Base-by-base conservation (phyloP, 2,329 filamentous ascomycete species). In the Ophiostoma ulmi region DNA sequence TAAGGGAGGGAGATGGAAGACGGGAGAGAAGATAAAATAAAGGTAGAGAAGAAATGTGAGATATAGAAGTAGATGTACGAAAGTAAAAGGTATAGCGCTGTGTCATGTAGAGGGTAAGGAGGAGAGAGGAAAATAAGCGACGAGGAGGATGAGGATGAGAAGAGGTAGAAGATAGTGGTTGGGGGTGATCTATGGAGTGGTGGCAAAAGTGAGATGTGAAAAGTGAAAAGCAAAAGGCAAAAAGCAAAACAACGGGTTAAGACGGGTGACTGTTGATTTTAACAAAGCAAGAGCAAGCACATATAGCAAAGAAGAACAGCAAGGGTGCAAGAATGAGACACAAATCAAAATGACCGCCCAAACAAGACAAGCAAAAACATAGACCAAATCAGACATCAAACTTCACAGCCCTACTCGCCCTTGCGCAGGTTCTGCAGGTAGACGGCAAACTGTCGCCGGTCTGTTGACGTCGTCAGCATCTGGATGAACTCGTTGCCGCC, bases 351-450 rank as follows among this genome's bases (percentile, higher is more conserved):
- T 5, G 52, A 58, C n/a, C n/a, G 22, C 52, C 52, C 52, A 22
- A 26, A 26, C 20, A n/a, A 58, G 22, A 58, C 13, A n/a, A 67
- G 5, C 26, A 64, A 52, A 64, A 6, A n/a, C n/a, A 64, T 6
- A 26, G 64, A 20, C 38, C 22, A 69, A 36, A 26, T n/a, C 31
- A 10, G n/a, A 55, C 36, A 58, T 14, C 31, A 10, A 52, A 14
- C 31, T 31, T 3, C 10, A 17, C 10, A 11, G 39, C 38, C 38
- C 69, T 67, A 74, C 38, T 70, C 72, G 73, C 76, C 81, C 77
- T 84, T 87, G 69, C 88, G 76, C 61, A 90, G 81, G 13, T 81
- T 82, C 74, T 86, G 83, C 65, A 94, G 80, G 76, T 92, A 94
- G 61, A 84, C 83, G 22, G 88, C 84, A 72, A 92, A 87, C 0